Evolutionary conservation across 805 yeast genomes (phyloP), one percentile per base, ranked within the genome.

Genomic region (Candida arabinofermentans): DNA sequence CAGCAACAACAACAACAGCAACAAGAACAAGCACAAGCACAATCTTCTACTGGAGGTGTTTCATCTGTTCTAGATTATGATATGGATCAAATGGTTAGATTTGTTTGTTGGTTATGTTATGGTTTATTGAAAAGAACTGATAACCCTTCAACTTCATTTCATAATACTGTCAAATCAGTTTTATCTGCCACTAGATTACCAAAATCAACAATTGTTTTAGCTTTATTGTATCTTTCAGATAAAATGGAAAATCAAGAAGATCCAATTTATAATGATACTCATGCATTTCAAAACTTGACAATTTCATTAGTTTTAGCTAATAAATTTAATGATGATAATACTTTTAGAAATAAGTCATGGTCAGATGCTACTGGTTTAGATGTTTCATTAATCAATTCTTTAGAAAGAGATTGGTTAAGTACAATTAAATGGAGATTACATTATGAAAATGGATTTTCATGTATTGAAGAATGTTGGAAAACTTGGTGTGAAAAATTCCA

Each of bases 271-370:
- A 59, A 60, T 27, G 67, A 68, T 40, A 61, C 69, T 21, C 59
- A 60, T 19, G 68, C 75, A 44, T 86, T 74, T 67, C 72, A 67
- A 58, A 74, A 69, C 59, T 62, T 88, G 32, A 79, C 83, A 33
- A 71, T 84, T 17, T 74, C 95, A 3, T 71, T 91, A 34, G 77
- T 91, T 27, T 69, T 91, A 47, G 95, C 96, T 36, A 91, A 91
- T 69, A 91, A 91, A 67, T 87, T 88, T 62, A 88, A 90, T 60
- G 98, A 91, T 65, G 99, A 91, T 67, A 89, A 91, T 66, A 91
- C 97, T 23, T 91, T 91, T 60, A 88, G 96, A 46, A 91, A 91
- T 67, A 82, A 81, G 57, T 87, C 96, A 7, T 91, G 99, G 99
- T 77, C 88, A 32, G 89, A 88, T 47, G 98, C 97, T n/a, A 86